Evolutionary conservation across 139 green algal genomes (phyloP), one percentile per base, ranked within the genome.

Genomic region (Coelastrella sp.): DNA sequence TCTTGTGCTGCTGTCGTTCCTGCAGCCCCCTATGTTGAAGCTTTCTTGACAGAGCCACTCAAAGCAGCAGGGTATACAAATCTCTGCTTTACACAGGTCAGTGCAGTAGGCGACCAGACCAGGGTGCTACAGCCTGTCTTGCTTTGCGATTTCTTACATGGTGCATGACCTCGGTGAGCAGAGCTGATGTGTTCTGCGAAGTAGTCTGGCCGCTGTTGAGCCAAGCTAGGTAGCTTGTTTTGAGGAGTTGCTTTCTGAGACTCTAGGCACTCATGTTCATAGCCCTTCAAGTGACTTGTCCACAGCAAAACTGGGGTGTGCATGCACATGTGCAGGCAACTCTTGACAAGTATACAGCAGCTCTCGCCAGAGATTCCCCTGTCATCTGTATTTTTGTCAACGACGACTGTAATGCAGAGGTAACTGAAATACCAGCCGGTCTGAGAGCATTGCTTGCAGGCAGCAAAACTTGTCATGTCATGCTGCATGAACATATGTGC

Each of bases 311-410:
- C n/a, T n/a, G n/a, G n/a, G n/a, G n/a, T n/a, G n/a, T n/a, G n/a
- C n/a, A n/a, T n/a, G n/a, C n/a, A n/a, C n/a, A n/a, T 27, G 21
- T 84, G 15, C 83, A 95, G 90, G 79, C 92, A 0, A 35, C 30
- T 1, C 88, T 96, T 23, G 87, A 92, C 69, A 35, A 66, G 15
- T 27, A 90, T 17, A 95, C 91, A 1, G 92, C 91, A 2, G 27
- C 74, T 8, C 79, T 97, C 19, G 93, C 92, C 0, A 21, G 73
- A 2, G 91, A 86, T 3, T 87, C 34, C 83, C 74, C 91, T 9
- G 91, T 84, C 0, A 89, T 92, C 9, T 89, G 88, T 69, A 34
- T 91, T 0, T 98, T 98, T 87, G 95, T 98, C 2, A 96, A 96
- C 63, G 94, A 96, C 80, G 13, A 85, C 57, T 50, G 30, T 15